Conservation (phyloP, 2,329 filamentous ascomycete genomes). For the Rhinocladiella similis region DNA sequence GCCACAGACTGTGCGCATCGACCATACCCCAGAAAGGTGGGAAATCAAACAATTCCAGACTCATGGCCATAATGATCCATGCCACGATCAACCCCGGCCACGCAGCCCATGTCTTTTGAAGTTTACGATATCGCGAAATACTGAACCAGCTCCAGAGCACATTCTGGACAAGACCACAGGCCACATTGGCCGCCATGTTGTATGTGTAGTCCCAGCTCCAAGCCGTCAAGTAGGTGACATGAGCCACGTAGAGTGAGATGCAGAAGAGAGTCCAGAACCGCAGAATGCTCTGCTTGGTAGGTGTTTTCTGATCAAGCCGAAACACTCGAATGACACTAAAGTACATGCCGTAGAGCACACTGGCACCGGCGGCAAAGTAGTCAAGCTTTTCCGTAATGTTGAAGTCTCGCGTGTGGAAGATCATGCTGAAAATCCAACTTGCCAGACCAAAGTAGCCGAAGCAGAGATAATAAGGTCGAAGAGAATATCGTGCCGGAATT, state of each 20-base stretch:
- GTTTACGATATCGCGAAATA: slow-evolving; percentile 68
- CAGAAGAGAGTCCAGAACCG: slow-evolving; percentile 77
- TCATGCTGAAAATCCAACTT: slow-evolving; percentile 83
- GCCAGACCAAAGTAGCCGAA: slow-evolving; percentile 80
- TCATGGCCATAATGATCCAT: slow-evolving; percentile 92
- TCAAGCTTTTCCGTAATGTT: slow-evolving; percentile 85
- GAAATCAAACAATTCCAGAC: slow-evolving; percentile 92
- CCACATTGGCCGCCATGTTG: slow-evolving; percentile 95
- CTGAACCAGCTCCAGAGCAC: slow-evolving; percentile 84
- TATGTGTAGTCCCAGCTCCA: slow-evolving; percentile 95
- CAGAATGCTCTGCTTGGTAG: slow-evolving; percentile 55
- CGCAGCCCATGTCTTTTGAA: slow-evolving; percentile 74
- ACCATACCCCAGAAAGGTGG: slow-evolving; percentile 77
- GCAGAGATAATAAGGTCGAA: slow-evolving; percentile 76
- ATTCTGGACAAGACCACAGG: slow-evolving; percentile 77
- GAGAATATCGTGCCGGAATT: slow-evolving; percentile 71
- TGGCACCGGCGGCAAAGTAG: slow-evolving; percentile 91
- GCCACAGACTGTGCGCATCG: slow-evolving; percentile 95
- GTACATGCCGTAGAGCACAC: slow-evolving; percentile 87
- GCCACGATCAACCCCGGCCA: slow-evolving; percentile 90
- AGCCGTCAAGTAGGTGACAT: slow-evolving; percentile 81
- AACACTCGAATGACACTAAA: slow-evolving; percentile 81
- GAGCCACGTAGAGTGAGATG: slow-evolving; percentile 66
- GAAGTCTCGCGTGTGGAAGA: slow-evolving; percentile 93
- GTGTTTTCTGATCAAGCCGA: slow-evolving; percentile 66